A percentile compares a stretch with the other conserved stretches of the same genome.
These are phyloP conservation scores for Hericium rajendrae DNA, from an alignment of 768 basidiomycete species.

Conservation along the genomic window DNA sequence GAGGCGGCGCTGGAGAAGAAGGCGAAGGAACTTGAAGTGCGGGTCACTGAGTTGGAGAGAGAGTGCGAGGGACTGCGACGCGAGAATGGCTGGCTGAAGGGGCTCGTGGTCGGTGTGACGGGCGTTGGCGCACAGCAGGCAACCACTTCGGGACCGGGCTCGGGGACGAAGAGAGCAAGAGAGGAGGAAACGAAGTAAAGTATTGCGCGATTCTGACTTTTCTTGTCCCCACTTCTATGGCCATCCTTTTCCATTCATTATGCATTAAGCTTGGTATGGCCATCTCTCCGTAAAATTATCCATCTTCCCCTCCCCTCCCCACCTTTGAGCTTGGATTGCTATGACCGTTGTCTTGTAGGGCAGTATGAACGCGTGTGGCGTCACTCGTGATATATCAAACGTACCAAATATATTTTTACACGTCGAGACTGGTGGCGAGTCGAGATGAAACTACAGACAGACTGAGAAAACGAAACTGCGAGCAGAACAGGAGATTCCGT, in stretches of 20 bases:
- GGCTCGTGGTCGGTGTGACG: conserved; percentile 80
- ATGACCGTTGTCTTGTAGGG: neutral
- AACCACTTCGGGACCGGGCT: neutral
- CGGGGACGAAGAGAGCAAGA: neutral
- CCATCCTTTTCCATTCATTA: no score
- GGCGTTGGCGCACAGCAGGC: conserved; percentile 41
- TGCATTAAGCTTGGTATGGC: neutral
- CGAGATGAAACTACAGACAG: no score
- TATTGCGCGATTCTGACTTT: neutral
- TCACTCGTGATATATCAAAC: neutral
- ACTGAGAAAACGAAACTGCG: no score
- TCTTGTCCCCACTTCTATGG: no score
- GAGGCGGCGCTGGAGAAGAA: conserved; percentile 82
- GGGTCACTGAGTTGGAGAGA: conserved; percentile 76
- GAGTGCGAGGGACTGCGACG: conserved; percentile 83
- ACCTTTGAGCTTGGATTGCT: neutral
- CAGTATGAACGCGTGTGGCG: neutral
- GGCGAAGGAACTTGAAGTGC: conserved; percentile 74
- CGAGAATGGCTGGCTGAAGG: conserved; percentile 91
- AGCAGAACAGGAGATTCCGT: no score
- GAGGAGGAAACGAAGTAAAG: neutral
- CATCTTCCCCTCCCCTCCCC: neutral
- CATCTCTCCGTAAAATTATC: neutral
- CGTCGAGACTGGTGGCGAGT: neutral
- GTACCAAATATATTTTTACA: neutral